Base-by-base conservation (phyloP, 371 early-diverging fungal species). In the Mortierella sp. region DNA sequence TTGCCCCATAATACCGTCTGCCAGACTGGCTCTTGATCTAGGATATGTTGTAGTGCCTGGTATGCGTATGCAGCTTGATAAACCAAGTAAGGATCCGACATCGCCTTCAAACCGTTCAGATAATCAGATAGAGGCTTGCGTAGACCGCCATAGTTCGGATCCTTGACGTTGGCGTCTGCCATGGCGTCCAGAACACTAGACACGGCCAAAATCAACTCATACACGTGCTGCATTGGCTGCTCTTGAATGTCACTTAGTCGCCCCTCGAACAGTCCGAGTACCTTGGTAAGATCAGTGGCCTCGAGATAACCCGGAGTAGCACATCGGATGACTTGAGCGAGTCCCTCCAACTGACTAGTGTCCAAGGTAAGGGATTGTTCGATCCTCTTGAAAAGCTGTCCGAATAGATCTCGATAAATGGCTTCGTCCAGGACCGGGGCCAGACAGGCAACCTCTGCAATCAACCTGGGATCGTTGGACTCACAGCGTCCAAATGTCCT, bases 51-150 rank as follows among this genome's bases (percentile, higher is more conserved):
- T 24, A 61, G 23, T 2, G 53, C 52, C 21, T 61, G 61, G 14
- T 19, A 43, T 31, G 61, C 46, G 21, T 61, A 61, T 2, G 53
- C 23, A 1, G 46, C 61, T 23, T 61, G 53, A 21, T 31, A 53
- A 13, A 27, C 30, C 24, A 61, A 21, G 42, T 45, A 53, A 2
- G 61, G 34, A 18, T 53, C 45, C 1, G 38, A 16, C 46, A 7
- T 53, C 3, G 2, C 18, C 46, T 42, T 21, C 18, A 53, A 13
- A 7, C 19, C 14, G 4, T 31, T 18, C 27, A 61, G 27, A 23
- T 41, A 30, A 4, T 3, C 43, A 12, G 53, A 43, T 10, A 61
- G 31, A 0, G 43, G 46, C 16, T 41, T 19, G 18, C 53, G 53
- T 1, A 45, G 21, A 3, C 18, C 4, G 1, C 41, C 24, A n/a